These are phyloP conservation scores for Hyaloscypha bicolor DNA, from an alignment of 495 filamentous ascomycete species.

Conservation along the genomic window DNA sequence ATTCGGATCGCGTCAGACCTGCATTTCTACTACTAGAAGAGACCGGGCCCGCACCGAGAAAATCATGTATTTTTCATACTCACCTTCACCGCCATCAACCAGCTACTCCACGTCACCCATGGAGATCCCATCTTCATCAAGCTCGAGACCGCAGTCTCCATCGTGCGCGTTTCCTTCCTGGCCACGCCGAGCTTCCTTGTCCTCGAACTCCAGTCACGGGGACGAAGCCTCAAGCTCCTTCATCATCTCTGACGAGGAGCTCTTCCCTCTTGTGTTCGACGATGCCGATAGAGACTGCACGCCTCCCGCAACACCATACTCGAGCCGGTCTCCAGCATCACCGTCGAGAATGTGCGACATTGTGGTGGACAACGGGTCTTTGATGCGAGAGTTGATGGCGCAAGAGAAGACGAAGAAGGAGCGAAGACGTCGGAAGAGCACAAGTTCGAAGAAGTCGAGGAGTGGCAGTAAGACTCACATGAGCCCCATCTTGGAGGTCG, in stretches of 20 bases:
- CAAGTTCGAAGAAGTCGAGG: constrained; percentile 30
- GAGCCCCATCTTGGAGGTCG: constrained; percentile 32
- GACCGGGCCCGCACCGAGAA: background rate
- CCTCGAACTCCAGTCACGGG: constrained; percentile 38
- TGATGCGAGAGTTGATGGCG: constrained; percentile 31
- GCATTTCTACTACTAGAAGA: constrained; percentile 9
- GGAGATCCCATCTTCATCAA: constrained; percentile 28
- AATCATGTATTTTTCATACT: constrained; percentile 29
- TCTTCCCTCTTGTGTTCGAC: constrained; percentile 46
- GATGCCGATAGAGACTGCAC: constrained; percentile 29
- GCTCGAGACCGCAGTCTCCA: constrained; percentile 29
- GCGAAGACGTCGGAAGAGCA: constrained; percentile 11
- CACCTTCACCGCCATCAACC: constrained; percentile 26
- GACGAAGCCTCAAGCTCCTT: constrained; percentile 38
- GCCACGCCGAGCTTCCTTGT: constrained; percentile 52
- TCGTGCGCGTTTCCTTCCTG: constrained; percentile 57
- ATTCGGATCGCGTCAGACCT: constrained; percentile 6
- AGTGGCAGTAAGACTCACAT: constrained; percentile 25
- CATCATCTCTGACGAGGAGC: constrained; percentile 55
- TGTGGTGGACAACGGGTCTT: constrained; percentile 24
- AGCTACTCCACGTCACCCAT: constrained; percentile 28
- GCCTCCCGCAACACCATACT: constrained; percentile 24
- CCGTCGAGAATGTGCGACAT: constrained; percentile 23
- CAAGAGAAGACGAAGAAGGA: constrained; percentile 32
- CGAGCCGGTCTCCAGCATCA: constrained; percentile 23